Evolutionary conservation across 2,329 filamentous ascomycete species (phyloP).

Genomic region (Hymenoscyphus repandus): DNA sequence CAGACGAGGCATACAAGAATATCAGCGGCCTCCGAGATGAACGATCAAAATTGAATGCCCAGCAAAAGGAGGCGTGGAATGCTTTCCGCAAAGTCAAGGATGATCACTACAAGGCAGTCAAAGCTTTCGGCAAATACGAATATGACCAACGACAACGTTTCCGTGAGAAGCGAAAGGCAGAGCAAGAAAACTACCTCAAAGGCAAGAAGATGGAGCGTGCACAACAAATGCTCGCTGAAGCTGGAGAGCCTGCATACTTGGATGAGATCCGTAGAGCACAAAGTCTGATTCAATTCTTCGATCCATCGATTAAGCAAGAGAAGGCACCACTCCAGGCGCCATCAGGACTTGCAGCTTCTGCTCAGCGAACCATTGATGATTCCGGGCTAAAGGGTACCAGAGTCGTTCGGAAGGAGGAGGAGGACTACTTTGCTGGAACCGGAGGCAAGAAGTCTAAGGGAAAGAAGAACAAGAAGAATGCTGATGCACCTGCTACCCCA

Average conservation of each 20-base stretch:
- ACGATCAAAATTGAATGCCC: conserved; percentile 72
- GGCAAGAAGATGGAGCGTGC: conserved; percentile 73
- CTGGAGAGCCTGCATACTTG: conserved; percentile 79
- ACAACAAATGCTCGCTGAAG: conserved; percentile 71
- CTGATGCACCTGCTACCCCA: conserved; percentile 43
- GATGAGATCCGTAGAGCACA: conserved; percentile 90
- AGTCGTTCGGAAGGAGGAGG: conserved; percentile 82
- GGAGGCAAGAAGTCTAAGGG: conserved; percentile 85
- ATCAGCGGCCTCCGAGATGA: conserved; percentile 80
- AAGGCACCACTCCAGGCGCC: conserved; percentile 64
- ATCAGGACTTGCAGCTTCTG: conserved; percentile 71
- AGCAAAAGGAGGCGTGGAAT: conserved; percentile 81
- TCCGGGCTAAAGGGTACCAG: conserved; percentile 80
- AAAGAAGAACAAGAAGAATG: conserved; percentile 57
- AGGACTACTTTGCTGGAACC: conserved; percentile 71
- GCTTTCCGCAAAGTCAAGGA: conserved; percentile 86
- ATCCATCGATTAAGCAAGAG: conserved; percentile 60
- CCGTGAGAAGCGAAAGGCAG: conserved; percentile 73
- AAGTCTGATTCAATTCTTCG: conserved; percentile 84
- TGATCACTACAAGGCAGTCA: conserved; percentile 74
- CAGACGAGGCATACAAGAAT: conserved; percentile 86
- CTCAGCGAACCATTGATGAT: conserved; percentile 78
- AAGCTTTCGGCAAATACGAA: conserved; percentile 79
- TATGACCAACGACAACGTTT: conserved; percentile 72
- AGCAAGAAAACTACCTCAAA: conserved; percentile 68